A percentile compares a stretch with the other conserved stretches of the same genome.
phyloP scores from a whole-genome alignment of 2,329 filamentous ascomycete species.

The Pseudogymnoascus sp. region DNA sequence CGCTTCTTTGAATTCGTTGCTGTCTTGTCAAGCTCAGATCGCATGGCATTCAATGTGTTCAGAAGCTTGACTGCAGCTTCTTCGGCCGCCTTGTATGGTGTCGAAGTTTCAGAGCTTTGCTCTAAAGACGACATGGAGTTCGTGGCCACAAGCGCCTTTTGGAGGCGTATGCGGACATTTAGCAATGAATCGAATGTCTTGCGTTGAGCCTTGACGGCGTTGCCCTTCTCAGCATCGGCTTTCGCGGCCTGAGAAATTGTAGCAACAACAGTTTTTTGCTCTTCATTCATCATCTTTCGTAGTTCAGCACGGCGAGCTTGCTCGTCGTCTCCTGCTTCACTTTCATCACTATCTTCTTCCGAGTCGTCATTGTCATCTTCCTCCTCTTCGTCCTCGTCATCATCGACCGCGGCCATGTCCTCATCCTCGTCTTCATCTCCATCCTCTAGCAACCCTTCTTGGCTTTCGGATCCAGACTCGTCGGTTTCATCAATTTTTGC shows the following conservation, averaged over 20 bases:
- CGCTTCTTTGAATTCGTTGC: constrained; percentile 51
- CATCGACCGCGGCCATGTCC: constrained; percentile 23
- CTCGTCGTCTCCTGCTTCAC: constrained; percentile 27
- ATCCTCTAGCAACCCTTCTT: constrained; percentile 26
- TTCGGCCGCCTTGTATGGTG: constrained; percentile 70
- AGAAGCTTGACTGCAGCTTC: constrained; percentile 78
- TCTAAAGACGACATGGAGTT: constrained; percentile 60
- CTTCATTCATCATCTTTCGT: constrained; percentile 59
- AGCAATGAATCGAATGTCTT: constrained; percentile 81
- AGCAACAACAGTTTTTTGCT: constrained; percentile 59
- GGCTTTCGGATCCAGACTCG: constrained; percentile 30
- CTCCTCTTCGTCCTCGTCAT: constrained; percentile 28
- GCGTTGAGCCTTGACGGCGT: constrained; percentile 79
- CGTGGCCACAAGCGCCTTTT: constrained; percentile 78
- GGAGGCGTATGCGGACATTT: constrained; percentile 84
- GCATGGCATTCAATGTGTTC: constrained; percentile 69
- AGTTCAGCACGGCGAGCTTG: constrained; percentile 48
- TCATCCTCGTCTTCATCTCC: constrained; percentile 30
- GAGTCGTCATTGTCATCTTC: constrained; percentile 30
- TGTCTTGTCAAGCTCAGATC: constrained; percentile 50
- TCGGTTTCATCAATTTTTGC: constrained; percentile 25
- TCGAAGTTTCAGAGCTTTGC: constrained; percentile 32
- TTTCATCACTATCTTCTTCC: constrained; percentile 22
- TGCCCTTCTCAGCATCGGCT: constrained; percentile 76
- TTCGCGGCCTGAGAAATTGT: constrained; percentile 57